A percentile compares a stretch with the other conserved stretches of the same genome.
These are phyloP conservation scores for Rhododendron ferrugineum DNA, from an alignment of 148 eudicot species.

Conservation along the genomic window DNA sequence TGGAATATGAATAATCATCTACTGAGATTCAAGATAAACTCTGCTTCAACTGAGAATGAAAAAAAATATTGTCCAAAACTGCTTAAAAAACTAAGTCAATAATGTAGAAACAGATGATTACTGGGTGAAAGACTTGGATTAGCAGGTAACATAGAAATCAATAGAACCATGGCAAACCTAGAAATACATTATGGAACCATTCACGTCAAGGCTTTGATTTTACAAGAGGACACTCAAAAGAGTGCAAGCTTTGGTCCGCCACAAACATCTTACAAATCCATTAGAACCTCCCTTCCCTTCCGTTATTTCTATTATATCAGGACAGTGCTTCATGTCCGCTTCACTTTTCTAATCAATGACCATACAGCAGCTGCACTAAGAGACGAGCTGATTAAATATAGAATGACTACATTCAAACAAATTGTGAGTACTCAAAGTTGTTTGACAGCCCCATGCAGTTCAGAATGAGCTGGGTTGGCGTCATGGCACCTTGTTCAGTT, in stretches of 20 bases:
- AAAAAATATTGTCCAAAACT: neutral
- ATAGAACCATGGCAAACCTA: neutral
- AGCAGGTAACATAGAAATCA: neutral
- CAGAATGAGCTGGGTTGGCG: neutral
- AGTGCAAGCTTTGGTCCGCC: neutral
- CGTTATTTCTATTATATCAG: neutral
- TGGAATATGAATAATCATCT: neutral
- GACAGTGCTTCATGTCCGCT: neutral
- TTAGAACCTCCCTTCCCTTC: neutral
- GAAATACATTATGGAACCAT: neutral
- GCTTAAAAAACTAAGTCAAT: neutral
- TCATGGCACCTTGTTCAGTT: neutral
- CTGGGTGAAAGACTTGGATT: neutral
- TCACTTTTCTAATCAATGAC: neutral
- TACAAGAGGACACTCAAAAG: neutral
- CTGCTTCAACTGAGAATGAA: neutral
- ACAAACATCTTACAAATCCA: neutral
- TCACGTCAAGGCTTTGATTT: neutral
- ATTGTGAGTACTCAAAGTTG: neutral
- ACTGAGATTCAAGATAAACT: neutral
- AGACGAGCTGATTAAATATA: neutral
- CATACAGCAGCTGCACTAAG: neutral
- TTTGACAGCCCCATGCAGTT: neutral
- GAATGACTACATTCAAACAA: neutral
- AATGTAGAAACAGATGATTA: neutral